phyloP scores from a whole-genome alignment of 2,329 filamentous ascomycete species.

The Alternaria viburni region DNA sequence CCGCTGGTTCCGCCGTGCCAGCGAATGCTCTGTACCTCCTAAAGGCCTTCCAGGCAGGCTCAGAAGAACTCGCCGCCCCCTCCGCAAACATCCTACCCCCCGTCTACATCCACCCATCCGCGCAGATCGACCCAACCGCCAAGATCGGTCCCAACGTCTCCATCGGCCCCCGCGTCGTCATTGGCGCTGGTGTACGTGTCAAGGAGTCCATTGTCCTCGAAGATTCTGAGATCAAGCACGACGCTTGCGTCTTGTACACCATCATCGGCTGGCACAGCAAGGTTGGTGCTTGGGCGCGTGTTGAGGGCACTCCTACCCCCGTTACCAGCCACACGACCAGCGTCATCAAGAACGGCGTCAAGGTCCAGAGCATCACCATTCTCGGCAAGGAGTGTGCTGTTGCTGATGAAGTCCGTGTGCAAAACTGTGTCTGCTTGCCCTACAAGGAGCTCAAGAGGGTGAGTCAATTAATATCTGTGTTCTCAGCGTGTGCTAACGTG shows the following conservation, averaged over 20 bases:
- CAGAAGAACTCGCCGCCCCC: slow-evolving; percentile 79
- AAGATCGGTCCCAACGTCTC: slow-evolving; percentile 98
- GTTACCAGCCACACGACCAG: slow-evolving; percentile 88
- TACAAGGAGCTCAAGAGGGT: slow-evolving; percentile 98
- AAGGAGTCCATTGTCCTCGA: slow-evolving; percentile 97
- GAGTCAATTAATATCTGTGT: slow-evolving; percentile 49
- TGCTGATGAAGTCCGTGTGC: slow-evolving; percentile 90
- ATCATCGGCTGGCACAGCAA: slow-evolving; percentile 98
- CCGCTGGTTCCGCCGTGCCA: slow-evolving; percentile 92
- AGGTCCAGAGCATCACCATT: slow-evolving; percentile 98
- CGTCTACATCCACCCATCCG: slow-evolving; percentile 93
- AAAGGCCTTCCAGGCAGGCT: slow-evolving; percentile 84
- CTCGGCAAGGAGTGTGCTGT: slow-evolving; percentile 95
- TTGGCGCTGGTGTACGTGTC: slow-evolving; percentile 87
- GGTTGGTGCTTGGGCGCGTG: slow-evolving; percentile 96
- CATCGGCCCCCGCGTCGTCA: slow-evolving; percentile 83
- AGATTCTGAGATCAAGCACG: slow-evolving; percentile 94
- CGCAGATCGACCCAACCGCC: slow-evolving; percentile 88
- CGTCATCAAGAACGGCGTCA: slow-evolving; percentile 96
- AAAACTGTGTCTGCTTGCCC: slow-evolving; percentile 97
- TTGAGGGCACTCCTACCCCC: slow-evolving; percentile 91
- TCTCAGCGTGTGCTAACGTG: slow-evolving; percentile 6
- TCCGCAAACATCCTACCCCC: slow-evolving; percentile 88
- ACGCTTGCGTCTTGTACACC: slow-evolving; percentile 91
- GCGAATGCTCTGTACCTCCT: slow-evolving; percentile 96